phyloP scores from a whole-genome alignment of 345 rosid genomes.

The Populus deltoides region DNA sequence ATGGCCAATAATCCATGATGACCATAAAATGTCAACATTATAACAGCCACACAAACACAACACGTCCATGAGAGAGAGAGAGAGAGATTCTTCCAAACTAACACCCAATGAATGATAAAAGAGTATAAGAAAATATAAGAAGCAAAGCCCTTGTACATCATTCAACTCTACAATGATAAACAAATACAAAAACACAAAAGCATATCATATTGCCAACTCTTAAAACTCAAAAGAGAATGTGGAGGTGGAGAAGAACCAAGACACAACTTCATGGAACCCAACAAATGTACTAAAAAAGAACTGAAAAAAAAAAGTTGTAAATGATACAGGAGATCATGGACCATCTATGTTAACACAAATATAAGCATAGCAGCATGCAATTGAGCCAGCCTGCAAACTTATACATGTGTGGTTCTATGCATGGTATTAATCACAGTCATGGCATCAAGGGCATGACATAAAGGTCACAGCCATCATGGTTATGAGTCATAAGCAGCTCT shows the following conservation, averaged over 20 bases:
- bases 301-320: no score
- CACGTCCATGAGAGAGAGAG: no score
- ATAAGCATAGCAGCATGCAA: not conserved
- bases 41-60: not conserved
- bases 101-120: not conserved
- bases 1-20: slow-evolving; percentile 13
- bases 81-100: not conserved
- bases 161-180: not conserved
- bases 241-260: not conserved
- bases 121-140: not conserved
- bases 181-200: not conserved
- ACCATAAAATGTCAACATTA: slow-evolving; percentile 3
- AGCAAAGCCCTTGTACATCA: not conserved
- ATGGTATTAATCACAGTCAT: not conserved
- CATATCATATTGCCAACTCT: not conserved
- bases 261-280: not conserved
- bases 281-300: not conserved
- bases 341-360: not conserved
- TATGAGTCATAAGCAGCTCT: not conserved
- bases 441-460: not conserved
- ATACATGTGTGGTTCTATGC: not conserved
- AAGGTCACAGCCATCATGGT: not conserved
- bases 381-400: not conserved
- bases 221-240: not conserved
- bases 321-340: not conserved